Evolutionary conservation across 768 basidiomycete genomes (phyloP), one percentile per base, ranked within the genome.

Genomic region (Termitomyces sp.): DNA sequence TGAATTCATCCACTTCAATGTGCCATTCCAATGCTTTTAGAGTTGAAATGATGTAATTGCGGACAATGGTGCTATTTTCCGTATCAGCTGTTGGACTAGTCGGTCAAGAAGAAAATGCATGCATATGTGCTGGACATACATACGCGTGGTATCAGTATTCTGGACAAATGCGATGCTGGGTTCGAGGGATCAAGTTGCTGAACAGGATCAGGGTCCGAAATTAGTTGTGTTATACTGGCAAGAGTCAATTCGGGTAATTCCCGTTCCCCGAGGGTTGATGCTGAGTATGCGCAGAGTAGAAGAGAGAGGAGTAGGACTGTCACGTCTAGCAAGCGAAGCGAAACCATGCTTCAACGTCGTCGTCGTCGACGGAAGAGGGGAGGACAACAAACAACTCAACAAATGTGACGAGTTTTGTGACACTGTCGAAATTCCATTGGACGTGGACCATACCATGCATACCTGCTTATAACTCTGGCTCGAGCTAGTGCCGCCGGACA

Each of bases 1-100:
- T 82, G 75, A 98, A 98, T 24, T 78, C 74, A 65, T 97, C 94
- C 66, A 87, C 81, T 66, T 97, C 93, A 51, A 94, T 72, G 59
- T 94, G 84, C 96, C 96, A 98, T 18, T 89, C 80, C 50, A 96
- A 75, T 18, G 77, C 75, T 65, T 80, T 80, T 62, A 98, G 74
- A 0, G 84, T 83, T 15, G 82, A 77, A n/a, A 83, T 77, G 63
- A 98, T 88, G 65, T 97, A 88, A 55, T 90, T 79, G 53, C 89
- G 83, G 61, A 95, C 94, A 26, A 86, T 67, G 5, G 93, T 94
- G 67, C 83, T 94, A 64, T 88, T 92, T 45, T 77, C 80, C 18
- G 87, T 88, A 64, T 82, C 88, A 59, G 85, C 89, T 89, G 57
- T 42, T 59, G 28, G 36, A 24, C 12, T 50, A 46, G 28, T 55